Evolutionary conservation across 768 basidiomycete genomes (phyloP), one percentile per base, ranked within the genome.

Genomic region (Termitomyces sp.): DNA sequence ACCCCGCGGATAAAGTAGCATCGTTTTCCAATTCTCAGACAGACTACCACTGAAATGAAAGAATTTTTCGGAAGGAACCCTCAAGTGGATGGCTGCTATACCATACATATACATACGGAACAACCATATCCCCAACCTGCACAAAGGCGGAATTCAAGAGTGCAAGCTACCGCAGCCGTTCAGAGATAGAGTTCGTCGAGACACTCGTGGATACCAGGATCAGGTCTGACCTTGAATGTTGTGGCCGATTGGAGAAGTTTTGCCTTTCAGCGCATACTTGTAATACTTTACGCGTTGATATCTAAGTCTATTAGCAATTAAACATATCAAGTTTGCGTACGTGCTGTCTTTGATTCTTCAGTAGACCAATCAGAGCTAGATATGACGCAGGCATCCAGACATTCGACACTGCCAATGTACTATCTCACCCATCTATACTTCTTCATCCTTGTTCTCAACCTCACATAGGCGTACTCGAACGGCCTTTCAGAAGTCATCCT

Each of bases 401-500:
- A 32, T 32, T 32, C 9, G 30, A 32, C 30, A 32, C 30, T 8
- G 30, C 30, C 30, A 32, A 32, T 32, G 30, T 32, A 10, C 30
- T 9, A 32, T 32, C 30, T 9, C 30, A 10, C 30, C 8, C 9
- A 32, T 2, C 10, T 9, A 32, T 32, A 32, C 30, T 9, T 7
- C 28, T 28, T 28, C 7, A 28, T n/a, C n/a, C 7, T 7, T 32
- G 30, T 9, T 28, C 30, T 32, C 9, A 32, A 32, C 30, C 9
- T 32, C 30, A 32, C 9, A 10, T 32, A 85, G 83, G 72, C 77
- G 0, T 89, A 88, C 62, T 85, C 82, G 1, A 82, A 86, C 58
- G 86, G 86, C 2, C 67, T 71, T 6, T 85, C 83, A 0, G 90
- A 91, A 64, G 62, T 78, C 44, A 76, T 89, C 50, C 72, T 89